These are phyloP conservation scores for Pistacia atlantica DNA, from an alignment of 345 rosid genomes.

Conservation along the genomic window DNA sequence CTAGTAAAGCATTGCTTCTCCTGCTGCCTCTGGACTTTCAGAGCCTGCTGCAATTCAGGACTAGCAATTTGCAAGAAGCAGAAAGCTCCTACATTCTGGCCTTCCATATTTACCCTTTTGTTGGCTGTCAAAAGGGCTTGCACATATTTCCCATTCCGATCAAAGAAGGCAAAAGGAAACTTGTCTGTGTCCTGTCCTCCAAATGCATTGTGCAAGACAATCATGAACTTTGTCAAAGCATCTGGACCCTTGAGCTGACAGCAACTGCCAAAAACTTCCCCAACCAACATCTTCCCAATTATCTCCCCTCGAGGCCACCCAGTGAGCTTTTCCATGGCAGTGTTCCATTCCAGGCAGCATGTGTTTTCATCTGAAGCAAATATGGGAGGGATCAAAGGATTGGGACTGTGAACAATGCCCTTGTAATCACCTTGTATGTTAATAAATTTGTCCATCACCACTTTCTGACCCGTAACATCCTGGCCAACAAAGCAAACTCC, in stretches of 20 bases:
- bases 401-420: conserved; percentile 91
- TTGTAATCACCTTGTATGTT: conserved; percentile 92
- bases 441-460: conserved; percentile 94
- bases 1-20: conserved; percentile 60
- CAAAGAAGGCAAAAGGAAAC: conserved; percentile 79
- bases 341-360: conserved; percentile 94
- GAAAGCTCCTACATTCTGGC: conserved; percentile 83
- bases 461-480: conserved; percentile 87
- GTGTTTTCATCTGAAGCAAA: conserved; percentile 94
- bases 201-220: conserved; percentile 80
- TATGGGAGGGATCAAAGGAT: conserved; percentile 93
- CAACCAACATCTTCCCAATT: conserved; percentile 86
- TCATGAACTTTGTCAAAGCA: conserved; percentile 90
- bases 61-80: conserved; percentile 97
- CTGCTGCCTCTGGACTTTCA: conserved; percentile 73
- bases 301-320: conserved; percentile 70
- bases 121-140: conserved; percentile 89
- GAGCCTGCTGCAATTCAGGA: conserved; percentile 86
- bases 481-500: conserved; percentile 98
- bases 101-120: conserved; percentile 71
- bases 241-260: conserved; percentile 92
- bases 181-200: conserved; percentile 88
- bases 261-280: conserved; percentile 89
- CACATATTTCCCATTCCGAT: conserved; percentile 67
- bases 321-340: conserved; percentile 96